Percentiles rank a stretch among this genome's conserved stretches.
Conservation (phyloP, 352 stramenopile species). For the Globisporangium nunn region DNA sequence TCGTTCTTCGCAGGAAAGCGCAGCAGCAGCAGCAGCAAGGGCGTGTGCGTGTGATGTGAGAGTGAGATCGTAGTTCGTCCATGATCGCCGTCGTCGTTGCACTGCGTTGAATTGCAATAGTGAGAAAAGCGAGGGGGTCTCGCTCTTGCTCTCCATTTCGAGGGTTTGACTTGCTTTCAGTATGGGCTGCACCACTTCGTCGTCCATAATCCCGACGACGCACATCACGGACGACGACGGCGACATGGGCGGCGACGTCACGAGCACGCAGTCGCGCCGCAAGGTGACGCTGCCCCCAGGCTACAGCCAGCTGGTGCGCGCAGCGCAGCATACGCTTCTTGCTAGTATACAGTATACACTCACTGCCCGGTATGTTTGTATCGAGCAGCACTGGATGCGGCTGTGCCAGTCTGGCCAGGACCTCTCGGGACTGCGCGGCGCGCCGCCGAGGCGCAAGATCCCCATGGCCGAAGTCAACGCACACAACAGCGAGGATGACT, state of each 20-base stretch:
- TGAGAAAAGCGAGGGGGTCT: background rate
- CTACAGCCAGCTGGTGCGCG: conserved; percentile 85
- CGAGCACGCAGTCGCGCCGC: conserved; percentile 53
- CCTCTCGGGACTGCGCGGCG: conserved; percentile 69
- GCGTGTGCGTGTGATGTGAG: background rate
- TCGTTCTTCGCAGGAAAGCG: conserved; percentile 13
- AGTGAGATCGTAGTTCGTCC: background rate
- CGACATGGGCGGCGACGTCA: conserved; percentile 44
- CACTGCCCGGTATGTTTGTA: background rate
- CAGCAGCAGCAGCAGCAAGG: background rate
- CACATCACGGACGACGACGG: background rate
- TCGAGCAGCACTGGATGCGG: conserved; percentile 87
- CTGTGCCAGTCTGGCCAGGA: conserved; percentile 81
- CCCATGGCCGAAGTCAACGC: conserved; percentile 77
- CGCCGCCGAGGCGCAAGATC: conserved; percentile 48
- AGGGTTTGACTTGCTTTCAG: background rate
- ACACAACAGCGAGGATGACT: conserved; percentile 89
- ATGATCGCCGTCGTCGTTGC: too few species aligned
- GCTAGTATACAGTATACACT: background rate
- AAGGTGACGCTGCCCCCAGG: conserved; percentile 83
- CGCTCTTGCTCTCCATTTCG: background rate
- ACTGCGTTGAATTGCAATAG: background rate
- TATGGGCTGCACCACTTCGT: background rate
- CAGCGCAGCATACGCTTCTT: background rate
- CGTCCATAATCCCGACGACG: background rate